phyloP scores from a whole-genome alignment of 2,329 filamentous ascomycete species.

The Alternaria tenuissima region DNA sequence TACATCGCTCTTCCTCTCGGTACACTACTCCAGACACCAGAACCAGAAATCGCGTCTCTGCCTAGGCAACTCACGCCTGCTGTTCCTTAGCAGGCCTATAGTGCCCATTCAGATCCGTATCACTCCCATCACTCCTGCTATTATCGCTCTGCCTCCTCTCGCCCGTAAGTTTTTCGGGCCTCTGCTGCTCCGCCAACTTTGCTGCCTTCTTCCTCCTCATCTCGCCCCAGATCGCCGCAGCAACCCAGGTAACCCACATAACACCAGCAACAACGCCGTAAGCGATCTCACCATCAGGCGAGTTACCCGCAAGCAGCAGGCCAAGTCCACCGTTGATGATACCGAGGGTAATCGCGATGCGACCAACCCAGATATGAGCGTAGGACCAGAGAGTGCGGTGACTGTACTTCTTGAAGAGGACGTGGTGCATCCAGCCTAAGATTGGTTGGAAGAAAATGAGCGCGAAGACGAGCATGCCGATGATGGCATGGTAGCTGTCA shows the following conservation, averaged over 20 bases:
- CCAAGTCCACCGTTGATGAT: conserved; percentile 67
- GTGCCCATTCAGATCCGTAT: neutral
- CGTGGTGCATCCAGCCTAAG: conserved; percentile 62
- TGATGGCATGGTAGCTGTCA: conserved; percentile 58
- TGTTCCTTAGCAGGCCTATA: neutral
- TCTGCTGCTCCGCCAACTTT: neutral
- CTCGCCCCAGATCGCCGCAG: conserved; percentile 41
- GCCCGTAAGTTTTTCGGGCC: neutral
- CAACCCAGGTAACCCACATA: conserved; percentile 51
- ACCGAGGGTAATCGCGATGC: conserved; percentile 59
- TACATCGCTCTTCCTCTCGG: neutral
- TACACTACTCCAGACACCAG: neutral
- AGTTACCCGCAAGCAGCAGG: conserved; percentile 56
- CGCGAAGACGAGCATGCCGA: conserved; percentile 62
- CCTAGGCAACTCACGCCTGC: neutral
- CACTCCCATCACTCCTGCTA: neutral
- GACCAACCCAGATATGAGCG: conserved; percentile 64
- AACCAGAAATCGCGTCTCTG: neutral
- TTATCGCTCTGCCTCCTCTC: neutral
- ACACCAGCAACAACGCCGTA: conserved; percentile 61
- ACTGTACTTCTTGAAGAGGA: conserved; percentile 58
- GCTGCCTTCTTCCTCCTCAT: conserved; percentile 26
- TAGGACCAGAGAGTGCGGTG: conserved; percentile 58
- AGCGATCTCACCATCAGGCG: conserved; percentile 50
- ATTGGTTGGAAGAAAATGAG: conserved; percentile 64